phyloP scores from a whole-genome alignment of 2,329 filamentous ascomycete species.

The Metarhizium rileyi region DNA sequence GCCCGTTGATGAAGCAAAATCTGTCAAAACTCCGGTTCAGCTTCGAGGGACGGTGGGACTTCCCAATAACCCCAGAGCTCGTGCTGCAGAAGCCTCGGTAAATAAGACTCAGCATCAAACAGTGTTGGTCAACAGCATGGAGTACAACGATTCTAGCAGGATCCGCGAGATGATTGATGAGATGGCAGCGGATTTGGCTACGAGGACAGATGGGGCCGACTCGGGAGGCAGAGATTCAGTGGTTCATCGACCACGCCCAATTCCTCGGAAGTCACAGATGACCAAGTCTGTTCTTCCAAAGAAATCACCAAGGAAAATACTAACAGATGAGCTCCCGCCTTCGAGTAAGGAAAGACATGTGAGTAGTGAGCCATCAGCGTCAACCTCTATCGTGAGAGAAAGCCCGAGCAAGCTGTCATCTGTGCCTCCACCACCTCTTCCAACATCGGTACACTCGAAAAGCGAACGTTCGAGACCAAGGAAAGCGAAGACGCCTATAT shows the following conservation, averaged over 20 bases:
- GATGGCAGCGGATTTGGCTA: slow-evolving; percentile 17
- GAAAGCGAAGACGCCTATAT: not conserved
- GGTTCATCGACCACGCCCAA: slow-evolving; percentile 45
- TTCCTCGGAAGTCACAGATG: slow-evolving; percentile 33
- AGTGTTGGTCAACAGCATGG: slow-evolving; percentile 46
- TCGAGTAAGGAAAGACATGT: not conserved
- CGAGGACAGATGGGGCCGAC: not conserved
- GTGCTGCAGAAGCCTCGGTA: slow-evolving; percentile 20
- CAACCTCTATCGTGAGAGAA: not conserved
- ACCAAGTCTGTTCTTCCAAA: not conserved
- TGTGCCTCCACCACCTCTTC: not conserved
- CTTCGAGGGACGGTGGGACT: slow-evolving; percentile 36
- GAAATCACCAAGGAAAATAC: not conserved
- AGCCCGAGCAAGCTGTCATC: not conserved
- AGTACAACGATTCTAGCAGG: slow-evolving; percentile 40
- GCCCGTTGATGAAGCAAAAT: slow-evolving; percentile 12
- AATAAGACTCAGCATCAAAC: slow-evolving; percentile 27
- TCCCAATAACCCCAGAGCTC: slow-evolving; percentile 36
- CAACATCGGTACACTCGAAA: not conserved
- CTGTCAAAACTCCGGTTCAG: slow-evolving; percentile 28
- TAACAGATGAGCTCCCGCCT: not conserved
- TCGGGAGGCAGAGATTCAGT: slow-evolving; percentile 25
- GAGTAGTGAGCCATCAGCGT: not conserved
- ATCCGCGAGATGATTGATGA: not conserved
- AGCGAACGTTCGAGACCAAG: not conserved